Base-by-base conservation (phyloP, 2,329 filamentous ascomycete species). In the Apiospora aurea region DNA sequence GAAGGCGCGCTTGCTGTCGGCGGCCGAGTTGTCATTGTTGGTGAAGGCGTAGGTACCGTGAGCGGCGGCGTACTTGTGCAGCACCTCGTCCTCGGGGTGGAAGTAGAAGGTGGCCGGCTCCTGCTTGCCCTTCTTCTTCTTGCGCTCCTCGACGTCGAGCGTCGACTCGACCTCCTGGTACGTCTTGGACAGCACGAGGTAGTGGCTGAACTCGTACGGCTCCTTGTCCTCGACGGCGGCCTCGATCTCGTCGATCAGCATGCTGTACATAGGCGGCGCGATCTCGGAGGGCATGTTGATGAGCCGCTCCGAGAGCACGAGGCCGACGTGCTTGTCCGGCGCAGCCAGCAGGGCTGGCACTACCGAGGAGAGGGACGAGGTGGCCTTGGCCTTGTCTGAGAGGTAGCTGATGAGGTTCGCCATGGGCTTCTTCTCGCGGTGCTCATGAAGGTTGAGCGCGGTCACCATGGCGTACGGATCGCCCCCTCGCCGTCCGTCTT, bases 211-310 rank as follows among this genome's bases (percentile, higher is more conserved):
- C 71, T 92, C 88, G 82, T 97, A 98, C 0, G 95, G 95, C 83
- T 98, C 95, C 79, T 93, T 92, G 80, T 97, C 95, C 80, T 97
- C 92, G 3, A 97, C 85, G 0, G 96, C 96, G 80, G 92, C 95
- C 78, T 92, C 88, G 69, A 99, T 91, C 87, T 99, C 96, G 79
- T 98, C 95, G 68, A 94, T 86, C 69, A 99, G 89, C 94, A 98
- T 97, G 69, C 88, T 91, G 87, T 98, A 98, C 90, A 98, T 93
- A 4, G 96, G 96, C 43, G 96, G 96, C 18, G 95, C 91, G 74
- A 97, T 91, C 82, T 98, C 94, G 21, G 94, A 87, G n/a, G 96
- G 96, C 87, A 98, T 95, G 85, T 99, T 99, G 86, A 99, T 95
- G 78, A 98, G 87, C 29, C 96, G 91, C 82, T 99, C 96, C 2